Base-by-base conservation (phyloP, 1,139 yeast species). In the Eremothecium gossypii region DNA sequence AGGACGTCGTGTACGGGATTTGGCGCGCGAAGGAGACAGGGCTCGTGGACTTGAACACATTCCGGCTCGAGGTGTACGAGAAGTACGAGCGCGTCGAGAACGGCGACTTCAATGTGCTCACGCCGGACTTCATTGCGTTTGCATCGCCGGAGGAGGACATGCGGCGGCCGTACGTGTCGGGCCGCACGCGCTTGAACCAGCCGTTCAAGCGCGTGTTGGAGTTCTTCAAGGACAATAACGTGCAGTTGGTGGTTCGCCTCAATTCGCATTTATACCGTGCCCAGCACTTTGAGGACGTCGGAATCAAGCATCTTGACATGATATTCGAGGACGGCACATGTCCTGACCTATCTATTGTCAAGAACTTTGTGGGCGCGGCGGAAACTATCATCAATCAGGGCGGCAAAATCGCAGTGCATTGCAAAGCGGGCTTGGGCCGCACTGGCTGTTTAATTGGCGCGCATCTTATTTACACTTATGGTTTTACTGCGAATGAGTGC, bases 381-480 rank as follows among this genome's bases (percentile, higher is more conserved):
- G 96, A 89, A 59, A 83, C 94, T 40, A 77, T 86, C 17, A 85
- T 89, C 45, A 65, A 61, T 37, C 74, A 79, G 45, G 93, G 94
- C 9, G 96, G 96, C 11, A 87, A 87, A 59, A 81, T 91, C 45
- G 98, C 98, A 1, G 97, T 91, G 11, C 98, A 91, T 64, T 91
- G 98, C 70, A 91, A 93, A 61, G 98, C 98, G 6, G 98, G 98
- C 7, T 70, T 91, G 47, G 98, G 98, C 14, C 76, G 98, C 67
- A 91, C 98, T 0, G 98, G 98, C 13, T 91, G 98, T 65, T 73
- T 91, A 41, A 91, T 91, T 51, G 98, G 98, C 3, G 98, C 98
- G 2, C 96, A 91, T 64, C 70, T 91, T 49, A 91, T 91, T 41
- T 91, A 91, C 60, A 86, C 96, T 2, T 93, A 91, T 62, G 96